Evolutionary conservation across 164 flowering plant species (phyloP).

Genomic region (Taxillus chinensis): DNA sequence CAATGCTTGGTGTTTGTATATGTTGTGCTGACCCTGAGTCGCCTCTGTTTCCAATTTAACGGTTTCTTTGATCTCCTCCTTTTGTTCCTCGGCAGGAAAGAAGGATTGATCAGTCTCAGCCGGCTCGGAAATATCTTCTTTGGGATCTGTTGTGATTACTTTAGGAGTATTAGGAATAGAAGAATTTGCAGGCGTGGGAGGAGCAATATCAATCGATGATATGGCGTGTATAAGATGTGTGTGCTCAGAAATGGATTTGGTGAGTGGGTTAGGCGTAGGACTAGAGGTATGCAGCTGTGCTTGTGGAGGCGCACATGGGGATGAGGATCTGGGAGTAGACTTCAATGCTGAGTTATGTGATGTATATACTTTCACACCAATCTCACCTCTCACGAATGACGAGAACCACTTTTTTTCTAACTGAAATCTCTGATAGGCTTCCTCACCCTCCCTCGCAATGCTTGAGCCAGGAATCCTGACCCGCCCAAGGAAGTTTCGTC

Average conservation of each 20-base stretch:
- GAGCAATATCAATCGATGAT: neutral
- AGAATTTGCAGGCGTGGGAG: conserved; percentile 18
- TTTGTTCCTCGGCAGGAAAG: conserved; percentile 41
- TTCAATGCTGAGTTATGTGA: conserved; percentile 60
- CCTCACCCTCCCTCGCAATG: conserved; percentile 17
- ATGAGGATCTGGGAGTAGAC: conserved; percentile 26
- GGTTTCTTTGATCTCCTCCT: conserved; percentile 9
- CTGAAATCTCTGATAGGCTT: conserved; percentile 21
- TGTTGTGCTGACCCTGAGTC: conserved; percentile 1
- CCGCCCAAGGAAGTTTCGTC: conserved; percentile 26
- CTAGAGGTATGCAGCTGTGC: conserved; percentile 11
- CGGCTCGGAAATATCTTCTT: neutral
- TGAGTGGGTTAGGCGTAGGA: conserved; percentile 7
- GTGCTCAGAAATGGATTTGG: conserved; percentile 6
- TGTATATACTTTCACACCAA: conserved; percentile 66
- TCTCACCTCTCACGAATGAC: conserved; percentile 76
- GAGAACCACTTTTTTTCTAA: conserved; percentile 68
- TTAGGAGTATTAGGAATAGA: neutral
- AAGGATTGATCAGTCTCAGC: conserved; percentile 36
- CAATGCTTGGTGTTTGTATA: conserved; percentile 13
- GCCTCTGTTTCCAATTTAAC: conserved; percentile 5
- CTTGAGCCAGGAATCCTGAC: conserved; percentile 24
- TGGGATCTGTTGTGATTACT: neutral
- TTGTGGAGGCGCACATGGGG: conserved; percentile 18
- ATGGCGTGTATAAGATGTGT: neutral